A percentile compares a stretch with the other conserved stretches of the same genome.
These are phyloP conservation scores for Russula ochroleuca DNA, from an alignment of 768 basidiomycete genomes.

Conservation along the genomic window DNA sequence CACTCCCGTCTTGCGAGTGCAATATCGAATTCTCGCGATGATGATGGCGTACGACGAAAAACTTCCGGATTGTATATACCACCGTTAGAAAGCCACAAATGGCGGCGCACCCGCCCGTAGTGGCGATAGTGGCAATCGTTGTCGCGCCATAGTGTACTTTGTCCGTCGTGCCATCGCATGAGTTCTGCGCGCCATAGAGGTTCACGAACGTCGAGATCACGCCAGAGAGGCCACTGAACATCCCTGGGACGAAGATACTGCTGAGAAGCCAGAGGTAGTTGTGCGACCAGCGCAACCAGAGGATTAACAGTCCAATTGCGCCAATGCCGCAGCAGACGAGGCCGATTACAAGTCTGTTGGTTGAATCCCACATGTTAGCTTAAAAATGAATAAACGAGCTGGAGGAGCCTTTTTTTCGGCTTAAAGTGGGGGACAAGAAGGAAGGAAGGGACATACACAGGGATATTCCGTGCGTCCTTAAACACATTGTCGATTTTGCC, in stretches of 20 bases:
- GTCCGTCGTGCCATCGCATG: too few relatives aligned
- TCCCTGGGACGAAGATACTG: conserved; percentile 17
- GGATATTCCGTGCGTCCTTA: conserved; percentile 1
- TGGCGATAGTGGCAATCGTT: conserved; percentile 13
- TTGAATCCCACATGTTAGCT: not conserved
- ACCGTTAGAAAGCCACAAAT: conserved; percentile 6
- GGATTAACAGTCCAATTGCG: conserved; percentile 13
- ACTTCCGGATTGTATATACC: not conserved
- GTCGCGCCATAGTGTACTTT: not conserved
- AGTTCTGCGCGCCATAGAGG: not conserved
- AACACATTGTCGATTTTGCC: not conserved
- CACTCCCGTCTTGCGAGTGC: not conserved
- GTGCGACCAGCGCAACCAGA: conserved; percentile 15
- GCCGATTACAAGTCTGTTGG: conserved; percentile 15
- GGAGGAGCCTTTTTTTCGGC: not conserved
- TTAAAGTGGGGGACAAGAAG: not conserved
- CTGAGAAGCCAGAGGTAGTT: conserved; percentile 22
- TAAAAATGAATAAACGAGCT: not conserved
- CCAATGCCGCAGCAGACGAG: conserved; percentile 16
- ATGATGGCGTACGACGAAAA: not conserved
- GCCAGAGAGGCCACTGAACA: conserved; percentile 16
- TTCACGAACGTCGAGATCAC: conserved; percentile 16
- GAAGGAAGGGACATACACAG: conserved; percentile 12
- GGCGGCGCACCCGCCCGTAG: conserved; percentile 6
- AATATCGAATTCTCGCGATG: not conserved